A percentile compares a stretch with the other conserved stretches of the same genome.
Evolutionary conservation across 306 rosid genomes (phyloP).

Genomic region (Quercus aquifolioides): DNA sequence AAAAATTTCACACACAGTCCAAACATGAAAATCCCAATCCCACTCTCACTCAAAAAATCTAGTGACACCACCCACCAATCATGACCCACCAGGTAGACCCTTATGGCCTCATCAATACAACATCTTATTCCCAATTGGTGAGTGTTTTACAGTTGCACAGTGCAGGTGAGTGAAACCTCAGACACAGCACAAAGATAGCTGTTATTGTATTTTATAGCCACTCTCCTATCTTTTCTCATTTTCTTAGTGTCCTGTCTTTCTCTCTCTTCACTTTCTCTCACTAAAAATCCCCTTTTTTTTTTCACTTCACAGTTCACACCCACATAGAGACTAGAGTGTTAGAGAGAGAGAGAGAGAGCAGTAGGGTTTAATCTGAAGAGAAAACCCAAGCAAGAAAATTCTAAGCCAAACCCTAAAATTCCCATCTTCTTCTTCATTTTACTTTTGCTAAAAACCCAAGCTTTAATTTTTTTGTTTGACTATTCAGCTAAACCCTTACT

Average conservation of each 20-base stretch:
- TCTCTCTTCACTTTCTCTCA: conserved; percentile 10
- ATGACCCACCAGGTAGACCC: not conserved
- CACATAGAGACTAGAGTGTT: not conserved
- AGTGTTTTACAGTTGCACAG: not conserved
- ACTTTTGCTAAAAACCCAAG: conserved; percentile 33
- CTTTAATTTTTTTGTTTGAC: not conserved
- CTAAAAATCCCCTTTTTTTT: conserved; percentile 12
- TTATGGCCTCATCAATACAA: not conserved
- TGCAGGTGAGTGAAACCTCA: not conserved
- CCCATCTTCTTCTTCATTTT: conserved; percentile 18
- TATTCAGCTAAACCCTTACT: conserved; percentile 1
- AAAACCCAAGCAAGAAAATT: conserved; percentile 27
- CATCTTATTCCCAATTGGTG: not conserved
- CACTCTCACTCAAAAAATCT: not conserved
- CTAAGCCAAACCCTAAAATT: conserved; percentile 36
- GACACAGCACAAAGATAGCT: conserved; percentile 15
- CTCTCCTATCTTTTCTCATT: conserved; percentile 5
- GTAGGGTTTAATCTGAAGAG: conserved; percentile 58
- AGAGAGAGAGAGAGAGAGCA: conserved; percentile 4
- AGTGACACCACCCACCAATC: not conserved
- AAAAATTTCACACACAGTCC: not conserved
- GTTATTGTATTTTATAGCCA: conserved; percentile 23
- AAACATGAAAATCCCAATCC: not conserved
- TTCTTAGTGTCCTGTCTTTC: not conserved
- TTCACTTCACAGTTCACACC: conserved; percentile 15